Evolutionary conservation across 176 grass and related monocot genomes (phyloP).

Genomic region (Hsuehochloa calcarea): DNA sequence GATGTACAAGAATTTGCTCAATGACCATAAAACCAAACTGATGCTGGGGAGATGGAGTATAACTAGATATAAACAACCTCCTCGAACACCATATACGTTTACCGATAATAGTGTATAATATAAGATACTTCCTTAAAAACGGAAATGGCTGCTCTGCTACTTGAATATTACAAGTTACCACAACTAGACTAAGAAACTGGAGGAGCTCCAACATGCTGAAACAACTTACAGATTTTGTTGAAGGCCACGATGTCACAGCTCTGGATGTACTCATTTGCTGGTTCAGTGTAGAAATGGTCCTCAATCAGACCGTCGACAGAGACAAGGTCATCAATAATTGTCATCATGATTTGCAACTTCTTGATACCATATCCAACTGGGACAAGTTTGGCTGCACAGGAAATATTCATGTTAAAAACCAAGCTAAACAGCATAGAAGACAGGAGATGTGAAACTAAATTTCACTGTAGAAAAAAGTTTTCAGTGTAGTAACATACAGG

Average conservation of each 20-base stretch:
- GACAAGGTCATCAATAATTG: slow-evolving; percentile 88
- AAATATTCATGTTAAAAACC: background rate
- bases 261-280: slow-evolving; percentile 83
- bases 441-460: background rate
- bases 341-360: slow-evolving; percentile 99
- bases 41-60: background rate
- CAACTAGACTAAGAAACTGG: background rate
- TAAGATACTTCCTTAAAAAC: background rate
- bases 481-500: slow-evolving; percentile 59
- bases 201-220: background rate
- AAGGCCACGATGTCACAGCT: slow-evolving; percentile 98
- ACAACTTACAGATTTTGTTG: slow-evolving; percentile 91
- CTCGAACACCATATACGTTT: background rate
- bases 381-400: slow-evolving; percentile 73
- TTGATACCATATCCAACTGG: slow-evolving; percentile 97
- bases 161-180: background rate
- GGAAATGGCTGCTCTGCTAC: background rate
- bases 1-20: background rate
- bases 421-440: background rate
- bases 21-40: background rate
- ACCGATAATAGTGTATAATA: background rate
- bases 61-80: background rate
- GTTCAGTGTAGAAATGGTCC: slow-evolving; percentile 50
- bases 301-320: slow-evolving; percentile 78
- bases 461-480: background rate